Evolutionary conservation across 2,329 filamentous ascomycete genomes (phyloP).

Genomic region (Dactylellina haptotyla): DNA sequence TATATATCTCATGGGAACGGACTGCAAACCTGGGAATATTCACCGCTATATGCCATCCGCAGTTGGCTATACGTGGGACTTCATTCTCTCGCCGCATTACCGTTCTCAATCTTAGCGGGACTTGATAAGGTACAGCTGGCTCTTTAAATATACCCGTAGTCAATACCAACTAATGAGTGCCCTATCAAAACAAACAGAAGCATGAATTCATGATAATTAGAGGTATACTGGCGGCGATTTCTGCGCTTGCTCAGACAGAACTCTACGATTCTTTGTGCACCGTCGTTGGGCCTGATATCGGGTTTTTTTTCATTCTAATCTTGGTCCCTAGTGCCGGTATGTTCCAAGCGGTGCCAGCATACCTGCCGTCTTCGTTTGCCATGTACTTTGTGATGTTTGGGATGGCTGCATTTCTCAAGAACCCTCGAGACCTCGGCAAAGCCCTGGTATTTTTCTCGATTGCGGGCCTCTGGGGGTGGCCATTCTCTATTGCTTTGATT

Average conservation of each 20-base stretch:
- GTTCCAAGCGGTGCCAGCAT: slow-evolving; percentile 88
- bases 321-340: slow-evolving; percentile 85
- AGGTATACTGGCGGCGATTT: slow-evolving; percentile 76
- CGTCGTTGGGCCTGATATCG: slow-evolving; percentile 82
- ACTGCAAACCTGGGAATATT: slow-evolving; percentile 98
- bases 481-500: slow-evolving; percentile 85
- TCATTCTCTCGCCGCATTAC: slow-evolving; percentile 77
- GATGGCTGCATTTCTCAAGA: slow-evolving; percentile 78
- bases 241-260: slow-evolving; percentile 82
- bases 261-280: slow-evolving; percentile 81
- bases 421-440: slow-evolving; percentile 59
- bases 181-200: slow-evolving; percentile 49
- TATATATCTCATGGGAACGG: slow-evolving; percentile 93
- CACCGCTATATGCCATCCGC: slow-evolving; percentile 90
- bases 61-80: slow-evolving; percentile 91
- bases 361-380: slow-evolving; percentile 91
- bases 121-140: slow-evolving; percentile 37
- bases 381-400: slow-evolving; percentile 95
- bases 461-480: slow-evolving; percentile 89
- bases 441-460: slow-evolving; percentile 92
- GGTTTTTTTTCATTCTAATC: slow-evolving; percentile 81
- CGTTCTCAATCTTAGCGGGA: slow-evolving; percentile 51
- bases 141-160: not conserved
- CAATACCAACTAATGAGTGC: not conserved
- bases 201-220: slow-evolving; percentile 86